Evolutionary conservation across 495 filamentous ascomycete species (phyloP).

Genomic region (Apodospora peruviana): DNA sequence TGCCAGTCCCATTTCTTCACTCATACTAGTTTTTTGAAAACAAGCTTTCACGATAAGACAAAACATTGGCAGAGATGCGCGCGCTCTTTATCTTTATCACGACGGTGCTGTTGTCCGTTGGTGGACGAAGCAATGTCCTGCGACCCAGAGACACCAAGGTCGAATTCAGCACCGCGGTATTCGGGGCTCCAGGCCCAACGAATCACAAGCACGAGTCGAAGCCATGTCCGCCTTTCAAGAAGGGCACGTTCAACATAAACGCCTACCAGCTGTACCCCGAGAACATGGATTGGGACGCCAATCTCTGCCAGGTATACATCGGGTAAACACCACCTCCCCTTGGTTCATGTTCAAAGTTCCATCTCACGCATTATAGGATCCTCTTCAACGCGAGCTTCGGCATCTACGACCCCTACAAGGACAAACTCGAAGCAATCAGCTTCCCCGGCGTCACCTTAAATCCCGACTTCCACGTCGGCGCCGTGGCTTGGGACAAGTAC

Average conservation of each 20-base stretch:
- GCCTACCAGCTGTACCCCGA: conserved; percentile 32
- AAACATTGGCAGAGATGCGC: too few species aligned
- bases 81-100: too few species aligned
- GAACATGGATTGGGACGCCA: conserved; percentile 29
- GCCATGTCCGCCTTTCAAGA: conserved; percentile 23
- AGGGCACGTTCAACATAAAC: conserved; percentile 23
- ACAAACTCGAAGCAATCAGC: conserved; percentile 16
- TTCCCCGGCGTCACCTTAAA: conserved; percentile 24
- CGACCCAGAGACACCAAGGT: neutral
- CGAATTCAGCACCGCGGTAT: neutral
- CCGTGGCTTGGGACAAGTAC: conserved; percentile 26
- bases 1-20: too few species aligned
- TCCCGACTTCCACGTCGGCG: conserved; percentile 23
- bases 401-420: conserved; percentile 28
- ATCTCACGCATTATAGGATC: neutral
- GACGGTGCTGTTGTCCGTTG: too few species aligned
- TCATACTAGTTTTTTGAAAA: too few species aligned
- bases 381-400: conserved; percentile 20
- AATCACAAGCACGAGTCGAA: neutral
- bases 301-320: conserved; percentile 24
- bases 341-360: neutral
- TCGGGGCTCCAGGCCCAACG: neutral
- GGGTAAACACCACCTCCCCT: conserved; percentile 8
- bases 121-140: too few species aligned
- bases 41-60: too few species aligned